Evolutionary conservation across 345 rosid genomes (phyloP), one percentile per base, ranked within the genome.

Genomic region (Raphanus raphanistrum): DNA sequence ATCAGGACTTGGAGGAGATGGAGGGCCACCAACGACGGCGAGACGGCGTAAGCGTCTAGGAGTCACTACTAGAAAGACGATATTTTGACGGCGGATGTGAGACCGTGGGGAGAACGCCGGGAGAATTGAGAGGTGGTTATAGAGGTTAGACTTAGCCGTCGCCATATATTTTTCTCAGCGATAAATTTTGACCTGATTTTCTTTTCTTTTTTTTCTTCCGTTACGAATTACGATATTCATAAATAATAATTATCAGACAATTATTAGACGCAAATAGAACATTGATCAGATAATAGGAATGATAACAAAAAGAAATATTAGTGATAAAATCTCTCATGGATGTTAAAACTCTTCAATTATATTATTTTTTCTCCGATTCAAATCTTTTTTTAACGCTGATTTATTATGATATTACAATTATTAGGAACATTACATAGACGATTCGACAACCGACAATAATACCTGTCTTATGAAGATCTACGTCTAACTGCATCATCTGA

Each of bases 1-100:
- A 48, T 87, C 90, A 62, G 87, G 77, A 25, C 80, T 66, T 11
- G 87, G 80, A 29, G 88, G 66, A 78, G 89, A 72, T 26, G 86
- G 81, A 52, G 85, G 70, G 25, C 83, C 65, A 55, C 81, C 83
- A 25, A 26, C 72, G 68, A 81, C 86, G 1, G 84, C 70, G 71
- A 79, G 68, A 60, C 80, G 66, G 58, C 74, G 75, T 66, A 70
- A 32, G 31, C 60, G 72, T 25, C 67, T 6, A 55, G 74, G 79
- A 55, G 13, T 8, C 4, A 36, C 27, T 3, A 36, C 21, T 27
- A 58, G 68, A 54, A 65, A 68, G 36, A 71, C 61, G 33, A 58
- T 61, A 16, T 17, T 67, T 3, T 72, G 81, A 71, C 83, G 80
- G 84, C 6, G 70, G 38, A 35, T 64, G 68, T 38, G 15, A 50